These are phyloP conservation scores for Furcasterigmium sp. DNA, from an alignment of 2,329 filamentous ascomycete genomes.

Conservation along the genomic window DNA sequence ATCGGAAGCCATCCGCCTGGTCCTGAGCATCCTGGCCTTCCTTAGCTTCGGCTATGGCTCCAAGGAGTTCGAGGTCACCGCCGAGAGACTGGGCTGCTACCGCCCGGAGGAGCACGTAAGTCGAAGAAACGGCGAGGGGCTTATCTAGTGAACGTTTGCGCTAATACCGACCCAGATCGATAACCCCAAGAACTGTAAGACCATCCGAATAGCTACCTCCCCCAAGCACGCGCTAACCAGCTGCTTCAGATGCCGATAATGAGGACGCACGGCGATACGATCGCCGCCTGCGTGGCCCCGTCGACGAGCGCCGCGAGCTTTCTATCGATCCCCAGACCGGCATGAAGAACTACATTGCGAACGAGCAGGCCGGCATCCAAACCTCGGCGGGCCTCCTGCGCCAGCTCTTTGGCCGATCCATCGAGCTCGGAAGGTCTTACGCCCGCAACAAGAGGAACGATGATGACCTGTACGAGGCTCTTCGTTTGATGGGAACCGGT, in stretches of 20 bases:
- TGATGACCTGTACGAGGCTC: constrained; percentile 83
- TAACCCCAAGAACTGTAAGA: constrained; percentile 56
- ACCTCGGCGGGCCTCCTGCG: constrained; percentile 77
- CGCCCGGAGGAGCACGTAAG: constrained; percentile 66
- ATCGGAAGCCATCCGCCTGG: constrained; percentile 82
- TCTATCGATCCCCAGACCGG: constrained; percentile 69
- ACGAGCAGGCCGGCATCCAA: constrained; percentile 71
- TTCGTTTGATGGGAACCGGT: constrained; percentile 80
- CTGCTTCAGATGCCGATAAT: constrained; percentile 70
- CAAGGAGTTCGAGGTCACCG: constrained; percentile 79
- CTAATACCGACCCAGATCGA: constrained; percentile 46
- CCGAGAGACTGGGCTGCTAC: constrained; percentile 74
- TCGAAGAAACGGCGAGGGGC: not conserved
- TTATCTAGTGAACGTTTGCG: not conserved
- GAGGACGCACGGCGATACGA: constrained; percentile 81
- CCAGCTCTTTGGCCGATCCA: constrained; percentile 65
- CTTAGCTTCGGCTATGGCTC: constrained; percentile 82
- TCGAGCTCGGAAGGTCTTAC: constrained; percentile 77
- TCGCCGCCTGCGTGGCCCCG: constrained; percentile 69
- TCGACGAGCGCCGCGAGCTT: constrained; percentile 75
- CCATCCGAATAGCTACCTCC: not conserved
- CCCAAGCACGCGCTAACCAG: not conserved
- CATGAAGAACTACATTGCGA: constrained; percentile 93
- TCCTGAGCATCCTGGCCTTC: constrained; percentile 86
- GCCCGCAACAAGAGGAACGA: constrained; percentile 54